These are phyloP conservation scores for Zychaea mexicana DNA, from an alignment of 371 early-diverging fungal species.

Conservation along the genomic window DNA sequence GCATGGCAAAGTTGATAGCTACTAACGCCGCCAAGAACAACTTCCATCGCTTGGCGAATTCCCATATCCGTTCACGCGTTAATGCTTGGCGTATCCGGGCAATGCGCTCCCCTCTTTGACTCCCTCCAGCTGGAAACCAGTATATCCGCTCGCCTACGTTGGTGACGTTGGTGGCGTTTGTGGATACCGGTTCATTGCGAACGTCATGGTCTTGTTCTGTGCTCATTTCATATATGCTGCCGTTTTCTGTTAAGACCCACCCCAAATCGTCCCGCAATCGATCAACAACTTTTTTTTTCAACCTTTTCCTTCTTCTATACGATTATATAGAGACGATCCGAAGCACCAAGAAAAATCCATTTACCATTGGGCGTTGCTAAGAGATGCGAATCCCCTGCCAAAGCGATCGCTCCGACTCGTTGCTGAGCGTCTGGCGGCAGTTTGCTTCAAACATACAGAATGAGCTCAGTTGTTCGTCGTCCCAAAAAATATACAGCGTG, in stretches of 20 bases:
- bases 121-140: slow-evolving; percentile 9
- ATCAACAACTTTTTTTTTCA: not conserved
- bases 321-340: not conserved
- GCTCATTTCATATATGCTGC: not conserved
- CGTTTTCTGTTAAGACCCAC: not conserved
- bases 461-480: no score
- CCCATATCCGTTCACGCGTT: slow-evolving; percentile 8
- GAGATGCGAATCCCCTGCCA: slow-evolving; percentile 9
- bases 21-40: slow-evolving; percentile 3
- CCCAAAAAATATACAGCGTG: not conserved
- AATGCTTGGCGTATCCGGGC: not conserved
- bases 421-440: not conserved
- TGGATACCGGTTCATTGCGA: not conserved
- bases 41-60: slow-evolving; percentile 11
- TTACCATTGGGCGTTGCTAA: not conserved
- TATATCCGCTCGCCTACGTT: not conserved
- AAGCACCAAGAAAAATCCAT: not conserved
- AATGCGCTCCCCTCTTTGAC: not conserved
- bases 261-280: no score
- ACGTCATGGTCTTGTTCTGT: not conserved
- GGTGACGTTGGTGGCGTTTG: not conserved
- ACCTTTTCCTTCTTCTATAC: not conserved
- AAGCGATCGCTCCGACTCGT: slow-evolving; percentile 10
- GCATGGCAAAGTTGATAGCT: slow-evolving; percentile 10
- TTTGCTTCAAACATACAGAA: not conserved